Conservation (phyloP, 2,329 filamentous ascomycete genomes). For the Proliferodiscus dingleyae region DNA sequence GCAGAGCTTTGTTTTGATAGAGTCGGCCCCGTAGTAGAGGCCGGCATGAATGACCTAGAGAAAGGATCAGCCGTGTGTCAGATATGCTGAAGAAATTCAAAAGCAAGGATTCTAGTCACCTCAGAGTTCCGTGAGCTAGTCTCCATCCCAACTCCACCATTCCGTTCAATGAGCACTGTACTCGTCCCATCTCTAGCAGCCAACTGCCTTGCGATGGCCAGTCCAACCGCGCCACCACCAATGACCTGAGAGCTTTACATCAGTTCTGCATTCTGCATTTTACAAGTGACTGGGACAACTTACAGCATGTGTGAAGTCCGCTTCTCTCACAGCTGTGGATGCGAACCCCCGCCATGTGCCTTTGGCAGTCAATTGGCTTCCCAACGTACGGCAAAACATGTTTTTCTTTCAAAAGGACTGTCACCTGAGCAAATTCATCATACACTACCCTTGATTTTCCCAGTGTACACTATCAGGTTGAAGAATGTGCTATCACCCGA, state of each 20-base stretch:
- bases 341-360: constrained; percentile 20
- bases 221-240: constrained; percentile 63
- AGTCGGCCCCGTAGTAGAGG: constrained; percentile 59
- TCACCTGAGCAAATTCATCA: too few relatives aligned
- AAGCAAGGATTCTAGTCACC: constrained; percentile 22
- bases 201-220: constrained; percentile 61
- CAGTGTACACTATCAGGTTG: too few relatives aligned
- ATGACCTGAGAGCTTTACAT: constrained; percentile 33
- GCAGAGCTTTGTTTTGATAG: constrained; percentile 81
- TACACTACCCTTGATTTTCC: too few relatives aligned
- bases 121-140: constrained; percentile 70
- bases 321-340: constrained; percentile 18
- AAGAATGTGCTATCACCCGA: too few relatives aligned
- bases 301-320: constrained; percentile 34
- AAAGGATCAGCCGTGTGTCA: neutral
- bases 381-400: constrained; percentile 12
- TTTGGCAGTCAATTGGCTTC: constrained; percentile 12
- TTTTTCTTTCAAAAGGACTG: too few relatives aligned
- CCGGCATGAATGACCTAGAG: constrained; percentile 86
- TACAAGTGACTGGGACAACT: constrained; percentile 4
- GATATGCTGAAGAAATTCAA: neutral
- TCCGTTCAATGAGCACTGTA: constrained; percentile 64
- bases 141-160: constrained; percentile 60
- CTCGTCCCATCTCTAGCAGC: constrained; percentile 54
- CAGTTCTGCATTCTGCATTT: neutral